These are phyloP conservation scores for Oryza officinalis DNA, from an alignment of 176 grass and related monocot species.

Conservation along the genomic window DNA sequence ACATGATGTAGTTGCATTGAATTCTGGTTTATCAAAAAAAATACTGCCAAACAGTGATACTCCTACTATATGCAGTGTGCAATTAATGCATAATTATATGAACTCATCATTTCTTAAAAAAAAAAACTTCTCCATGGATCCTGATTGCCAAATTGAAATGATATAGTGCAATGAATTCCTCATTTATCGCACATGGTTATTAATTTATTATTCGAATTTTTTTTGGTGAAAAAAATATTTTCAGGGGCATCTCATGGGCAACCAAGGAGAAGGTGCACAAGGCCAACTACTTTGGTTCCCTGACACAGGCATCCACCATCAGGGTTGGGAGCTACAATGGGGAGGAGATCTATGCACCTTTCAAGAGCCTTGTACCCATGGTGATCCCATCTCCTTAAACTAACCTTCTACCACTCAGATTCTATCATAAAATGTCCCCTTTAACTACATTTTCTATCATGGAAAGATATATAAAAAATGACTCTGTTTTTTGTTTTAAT, in stretches of 20 bases:
- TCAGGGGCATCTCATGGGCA: constrained; percentile 71
- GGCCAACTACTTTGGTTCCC: constrained; percentile 81
- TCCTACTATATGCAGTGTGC: not conserved
- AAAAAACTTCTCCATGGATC: not conserved
- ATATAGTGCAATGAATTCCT: not conserved
- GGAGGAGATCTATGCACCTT: constrained; percentile 72
- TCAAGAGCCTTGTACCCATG: constrained; percentile 74
- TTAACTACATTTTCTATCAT: not conserved
- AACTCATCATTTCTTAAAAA: not conserved
- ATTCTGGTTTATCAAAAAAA: too few species aligned
- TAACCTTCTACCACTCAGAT: not conserved
- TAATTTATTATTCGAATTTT: not conserved
- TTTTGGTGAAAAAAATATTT: not conserved
- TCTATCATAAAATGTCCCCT: not conserved
- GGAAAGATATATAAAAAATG: not conserved
- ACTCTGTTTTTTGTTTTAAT: not conserved
- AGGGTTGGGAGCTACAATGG: constrained; percentile 64
- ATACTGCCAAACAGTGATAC: too few species aligned
- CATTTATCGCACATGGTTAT: not conserved
- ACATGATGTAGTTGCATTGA: too few species aligned
- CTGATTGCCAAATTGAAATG: not conserved
- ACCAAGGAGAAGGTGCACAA: constrained; percentile 71
- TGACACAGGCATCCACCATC: constrained; percentile 72
- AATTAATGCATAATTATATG: not conserved
- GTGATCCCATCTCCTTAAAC: constrained; percentile 27